Conservation (phyloP, 2,329 filamentous ascomycete species). For the Sarocladium kiliense region DNA sequence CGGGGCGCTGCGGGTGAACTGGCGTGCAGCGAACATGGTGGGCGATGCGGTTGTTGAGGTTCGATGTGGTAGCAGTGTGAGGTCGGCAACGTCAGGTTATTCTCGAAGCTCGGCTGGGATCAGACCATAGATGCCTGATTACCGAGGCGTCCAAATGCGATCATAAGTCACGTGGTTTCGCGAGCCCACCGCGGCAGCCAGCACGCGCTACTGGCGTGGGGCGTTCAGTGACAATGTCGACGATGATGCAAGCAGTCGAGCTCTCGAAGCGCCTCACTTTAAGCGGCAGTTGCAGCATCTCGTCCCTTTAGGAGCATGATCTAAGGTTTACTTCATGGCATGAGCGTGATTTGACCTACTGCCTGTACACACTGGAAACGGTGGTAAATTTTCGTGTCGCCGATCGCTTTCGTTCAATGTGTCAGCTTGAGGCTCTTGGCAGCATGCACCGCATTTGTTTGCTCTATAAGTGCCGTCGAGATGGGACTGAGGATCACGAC, state of each 20-base stretch:
- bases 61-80: constrained; percentile 10
- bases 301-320: too few species aligned
- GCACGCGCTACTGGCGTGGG: constrained; percentile 1
- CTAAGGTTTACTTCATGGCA: too few species aligned
- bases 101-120: constrained; percentile 15
- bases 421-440: neutral
- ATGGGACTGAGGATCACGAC: constrained; percentile 80
- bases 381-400: too few species aligned
- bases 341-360: too few species aligned
- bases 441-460: neutral
- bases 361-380: too few species aligned
- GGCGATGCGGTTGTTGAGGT: constrained; percentile 15
- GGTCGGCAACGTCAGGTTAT: constrained; percentile 19
- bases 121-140: constrained; percentile 14
- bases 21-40: constrained; percentile 62
- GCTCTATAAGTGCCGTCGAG: neutral
- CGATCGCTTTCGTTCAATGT: neutral
- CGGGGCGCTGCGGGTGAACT: constrained; percentile 56
- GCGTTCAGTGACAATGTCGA: neutral
- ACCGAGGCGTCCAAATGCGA: constrained; percentile 6
- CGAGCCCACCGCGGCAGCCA: constrained; percentile 1
- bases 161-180: constrained; percentile 12
- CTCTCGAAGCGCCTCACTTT: too few species aligned
- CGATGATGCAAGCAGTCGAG: neutral
- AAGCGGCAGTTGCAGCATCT: too few species aligned